These are phyloP conservation scores for Setaria italica DNA, from an alignment of 202 grass and related monocot species.

Conservation along the genomic window DNA sequence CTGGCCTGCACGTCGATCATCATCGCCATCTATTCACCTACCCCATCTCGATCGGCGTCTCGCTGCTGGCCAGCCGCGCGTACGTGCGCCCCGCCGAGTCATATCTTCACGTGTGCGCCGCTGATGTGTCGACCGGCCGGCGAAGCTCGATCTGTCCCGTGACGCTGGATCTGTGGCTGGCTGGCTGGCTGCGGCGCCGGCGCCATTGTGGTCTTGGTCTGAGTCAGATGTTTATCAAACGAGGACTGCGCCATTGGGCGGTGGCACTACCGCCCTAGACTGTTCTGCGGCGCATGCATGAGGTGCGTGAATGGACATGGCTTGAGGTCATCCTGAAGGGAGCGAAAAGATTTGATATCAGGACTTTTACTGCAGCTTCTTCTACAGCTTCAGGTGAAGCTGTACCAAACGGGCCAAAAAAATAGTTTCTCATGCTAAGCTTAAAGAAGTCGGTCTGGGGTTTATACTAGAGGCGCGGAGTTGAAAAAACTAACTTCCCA, in stretches of 20 bases:
- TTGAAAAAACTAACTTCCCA: too few species aligned
- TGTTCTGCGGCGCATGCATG: too few species aligned
- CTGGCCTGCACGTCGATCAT: background rate
- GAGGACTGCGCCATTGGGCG: background rate
- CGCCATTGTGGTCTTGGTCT: background rate
- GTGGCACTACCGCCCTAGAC: too few species aligned
- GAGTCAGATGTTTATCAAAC: background rate
- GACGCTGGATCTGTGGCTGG: background rate
- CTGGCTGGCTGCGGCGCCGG: background rate
- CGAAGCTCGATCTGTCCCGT: background rate
- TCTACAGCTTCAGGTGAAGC: too few species aligned
- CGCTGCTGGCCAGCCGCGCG: conserved; percentile 5
- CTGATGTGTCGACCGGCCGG: background rate
- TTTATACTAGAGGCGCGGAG: too few species aligned
- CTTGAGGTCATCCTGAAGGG: too few species aligned
- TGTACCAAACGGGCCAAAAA: too few species aligned
- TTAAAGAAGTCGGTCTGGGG: too few species aligned
- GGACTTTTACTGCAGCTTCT: too few species aligned
- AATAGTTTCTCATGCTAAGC: too few species aligned
- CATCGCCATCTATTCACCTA: background rate
- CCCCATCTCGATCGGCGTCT: background rate
- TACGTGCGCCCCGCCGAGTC: conserved; percentile 1
- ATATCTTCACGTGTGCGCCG: conserved; percentile 22
- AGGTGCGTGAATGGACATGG: too few species aligned
- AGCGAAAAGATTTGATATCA: too few species aligned